Percentiles rank a stretch among this genome's conserved stretches.
Conservation (phyloP, 768 basidiomycete species). For the Coprinopsis marcescibilis region DNA sequence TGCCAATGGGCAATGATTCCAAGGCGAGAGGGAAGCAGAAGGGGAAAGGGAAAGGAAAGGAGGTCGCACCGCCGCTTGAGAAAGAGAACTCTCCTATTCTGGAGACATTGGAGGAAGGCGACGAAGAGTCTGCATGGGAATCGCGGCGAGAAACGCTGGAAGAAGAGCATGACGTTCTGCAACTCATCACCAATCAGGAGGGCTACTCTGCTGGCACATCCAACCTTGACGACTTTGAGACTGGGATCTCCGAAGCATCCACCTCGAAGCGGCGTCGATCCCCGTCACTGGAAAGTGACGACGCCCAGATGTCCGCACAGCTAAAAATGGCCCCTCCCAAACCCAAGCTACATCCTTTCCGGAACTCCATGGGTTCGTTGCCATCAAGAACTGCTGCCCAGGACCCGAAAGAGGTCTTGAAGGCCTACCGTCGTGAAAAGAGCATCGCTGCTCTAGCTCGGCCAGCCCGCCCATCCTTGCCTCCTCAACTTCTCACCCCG, state of each 20-base stretch:
- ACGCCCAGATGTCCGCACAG: background rate
- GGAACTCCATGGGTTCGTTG: too few relatives aligned
- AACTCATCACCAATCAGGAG: slow-evolving; percentile 18
- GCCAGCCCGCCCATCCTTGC: background rate
- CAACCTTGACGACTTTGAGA: background rate
- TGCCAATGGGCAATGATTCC: slow-evolving; percentile 2
- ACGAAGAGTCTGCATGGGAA: background rate
- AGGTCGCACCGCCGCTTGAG: background rate
- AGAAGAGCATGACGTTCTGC: slow-evolving; percentile 25
- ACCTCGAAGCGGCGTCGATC: background rate
- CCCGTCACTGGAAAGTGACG: slow-evolving; percentile 1
- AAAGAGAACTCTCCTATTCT: background rate
- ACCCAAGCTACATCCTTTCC: too few relatives aligned
- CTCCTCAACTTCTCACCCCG: background rate
- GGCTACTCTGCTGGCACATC: background rate
- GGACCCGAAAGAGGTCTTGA: too few relatives aligned
- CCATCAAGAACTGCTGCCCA: too few relatives aligned
- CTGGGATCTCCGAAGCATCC: slow-evolving; percentile 9
- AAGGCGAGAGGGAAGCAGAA: slow-evolving; percentile 9
- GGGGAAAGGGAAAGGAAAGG: slow-evolving; percentile 3
- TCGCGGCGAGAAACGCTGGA: slow-evolving; percentile 15
- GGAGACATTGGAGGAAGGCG: slow-evolving; percentile 12
- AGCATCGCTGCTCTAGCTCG: too few relatives aligned
- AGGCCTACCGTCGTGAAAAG: too few relatives aligned
- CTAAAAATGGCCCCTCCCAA: background rate